Evolutionary conservation across 345 rosid species (phyloP), one percentile per base, ranked within the genome.

Genomic region (Triadica sebifera): DNA sequence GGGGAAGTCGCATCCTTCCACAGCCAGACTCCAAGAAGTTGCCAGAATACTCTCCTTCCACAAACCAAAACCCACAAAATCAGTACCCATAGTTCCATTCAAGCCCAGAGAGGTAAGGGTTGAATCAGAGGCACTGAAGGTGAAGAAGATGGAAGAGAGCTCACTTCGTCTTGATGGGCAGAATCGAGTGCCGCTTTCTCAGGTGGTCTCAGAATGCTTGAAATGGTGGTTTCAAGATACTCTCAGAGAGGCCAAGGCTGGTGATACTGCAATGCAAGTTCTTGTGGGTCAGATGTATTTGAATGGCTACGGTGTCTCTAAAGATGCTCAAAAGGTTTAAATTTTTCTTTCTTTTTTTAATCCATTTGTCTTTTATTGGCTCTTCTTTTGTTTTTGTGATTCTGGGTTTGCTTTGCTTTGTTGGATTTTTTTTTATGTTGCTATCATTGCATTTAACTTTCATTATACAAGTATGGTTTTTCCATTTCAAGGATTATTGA

Each of bases 281-380:
- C 82, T 93, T 70, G 96, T 93, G 12, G 98, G 90, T 1, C 97
- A 91, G 84, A 91, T 93, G 98, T 90, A 91, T 80, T 81, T 81
- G 51, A 84, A 76, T 63, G 98, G 97, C 65, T 89, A 87, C 79
- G 96, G 98, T 5, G 88, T 91, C 76, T 75, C 94, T 2, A 84
- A 83, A 86, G 91, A 93, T 68, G 78, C 85, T 52, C 84, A 79
- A 70, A 90, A 93, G 98, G 97, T 90, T 46, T 50, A 1, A 17
- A 17, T 19, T 52, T 67, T 4, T 17, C 19, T 4, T 55, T 47
- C 79, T 56, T 53, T 53, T 19, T 77, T 57, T 51, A 56, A 37
- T 72, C 43, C 43, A 37, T 51, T 58, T 13, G 47, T 29, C 34
- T 29, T 29, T 29, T 29, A 47, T 34, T 56, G 72, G n/a, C 8